Conservation (phyloP, 345 rosid genomes). For the Ceriops tagal region DNA sequence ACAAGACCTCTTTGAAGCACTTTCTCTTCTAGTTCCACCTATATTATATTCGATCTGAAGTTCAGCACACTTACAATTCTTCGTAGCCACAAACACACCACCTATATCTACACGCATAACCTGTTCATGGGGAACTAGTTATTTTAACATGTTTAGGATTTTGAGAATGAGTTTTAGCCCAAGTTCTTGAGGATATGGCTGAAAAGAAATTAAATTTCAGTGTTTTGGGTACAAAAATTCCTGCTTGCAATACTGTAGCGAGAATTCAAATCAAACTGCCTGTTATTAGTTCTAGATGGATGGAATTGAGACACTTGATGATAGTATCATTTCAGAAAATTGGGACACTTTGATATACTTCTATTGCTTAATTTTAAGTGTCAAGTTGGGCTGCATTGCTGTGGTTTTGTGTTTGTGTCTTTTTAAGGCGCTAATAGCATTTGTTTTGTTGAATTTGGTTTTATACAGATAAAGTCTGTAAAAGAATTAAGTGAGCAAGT, state of each 20-base stretch:
- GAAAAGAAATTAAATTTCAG: background rate
- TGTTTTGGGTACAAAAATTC: background rate
- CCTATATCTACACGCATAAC: background rate
- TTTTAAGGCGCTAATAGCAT: conserved; percentile 17
- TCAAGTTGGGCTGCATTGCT: background rate
- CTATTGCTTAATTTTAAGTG: background rate
- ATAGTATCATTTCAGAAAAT: background rate
- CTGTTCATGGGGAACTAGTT: background rate
- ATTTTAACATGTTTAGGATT: background rate
- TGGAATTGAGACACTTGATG: background rate
- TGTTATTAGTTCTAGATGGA: background rate
- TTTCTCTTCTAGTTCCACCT: conserved; percentile 5
- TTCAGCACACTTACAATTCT: background rate
- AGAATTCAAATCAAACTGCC: background rate
- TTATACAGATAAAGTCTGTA: conserved; percentile 26
- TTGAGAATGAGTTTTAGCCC: background rate
- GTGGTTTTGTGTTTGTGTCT: background rate
- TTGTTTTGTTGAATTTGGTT: conserved; percentile 5
- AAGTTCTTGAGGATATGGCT: background rate
- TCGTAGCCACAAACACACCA: background rate
- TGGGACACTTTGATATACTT: background rate
- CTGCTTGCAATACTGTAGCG: background rate
- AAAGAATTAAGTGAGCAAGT: conserved; percentile 30
- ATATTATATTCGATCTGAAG: conserved; percentile 1
- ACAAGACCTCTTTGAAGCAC: background rate